Evolutionary conservation across 2,329 filamentous ascomycete species (phyloP).

Genomic region (Alternaria hordeiaustralica): DNA sequence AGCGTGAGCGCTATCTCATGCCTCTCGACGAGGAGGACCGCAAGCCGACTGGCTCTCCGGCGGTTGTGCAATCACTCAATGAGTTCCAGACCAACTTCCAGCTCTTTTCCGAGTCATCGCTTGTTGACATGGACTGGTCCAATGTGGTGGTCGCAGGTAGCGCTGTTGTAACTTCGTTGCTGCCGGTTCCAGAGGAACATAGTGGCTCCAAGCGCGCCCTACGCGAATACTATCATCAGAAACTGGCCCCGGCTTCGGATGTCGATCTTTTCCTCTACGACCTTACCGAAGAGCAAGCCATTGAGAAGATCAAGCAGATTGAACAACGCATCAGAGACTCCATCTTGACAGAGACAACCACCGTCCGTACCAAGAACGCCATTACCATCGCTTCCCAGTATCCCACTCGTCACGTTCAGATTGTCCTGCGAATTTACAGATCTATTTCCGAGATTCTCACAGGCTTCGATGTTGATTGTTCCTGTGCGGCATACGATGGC

Average conservation of each 20-base stretch:
- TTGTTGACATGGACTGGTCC: constrained; percentile 78
- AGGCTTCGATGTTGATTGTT: constrained; percentile 87
- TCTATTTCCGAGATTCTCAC: constrained; percentile 84
- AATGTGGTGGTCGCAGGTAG: constrained; percentile 84
- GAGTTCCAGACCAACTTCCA: constrained; percentile 82
- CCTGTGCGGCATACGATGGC: constrained; percentile 81
- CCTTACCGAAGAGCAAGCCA: constrained; percentile 75
- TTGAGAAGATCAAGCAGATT: constrained; percentile 85
- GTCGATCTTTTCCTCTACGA: constrained; percentile 88
- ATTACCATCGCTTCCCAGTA: constrained; percentile 87
- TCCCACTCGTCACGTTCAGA: constrained; percentile 82
- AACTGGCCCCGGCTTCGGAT: constrained; percentile 81
- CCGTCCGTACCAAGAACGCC: constrained; percentile 84
- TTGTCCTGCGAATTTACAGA: constrained; percentile 85
- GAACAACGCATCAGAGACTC: constrained; percentile 77
- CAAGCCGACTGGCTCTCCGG: constrained; percentile 67
- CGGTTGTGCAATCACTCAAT: constrained; percentile 69
- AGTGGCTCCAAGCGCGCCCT: constrained; percentile 50
- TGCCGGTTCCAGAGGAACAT: constrained; percentile 66
- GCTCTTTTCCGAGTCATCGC: constrained; percentile 79
- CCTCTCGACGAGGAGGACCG: constrained; percentile 67
- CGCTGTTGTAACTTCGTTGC: constrained; percentile 77
- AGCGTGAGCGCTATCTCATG: constrained; percentile 74
- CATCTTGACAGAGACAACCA: constrained; percentile 82
- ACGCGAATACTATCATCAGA: constrained; percentile 75